Conservation (phyloP, 2,329 filamentous ascomycete species). For the Ophiostoma triangulosporum region DNA sequence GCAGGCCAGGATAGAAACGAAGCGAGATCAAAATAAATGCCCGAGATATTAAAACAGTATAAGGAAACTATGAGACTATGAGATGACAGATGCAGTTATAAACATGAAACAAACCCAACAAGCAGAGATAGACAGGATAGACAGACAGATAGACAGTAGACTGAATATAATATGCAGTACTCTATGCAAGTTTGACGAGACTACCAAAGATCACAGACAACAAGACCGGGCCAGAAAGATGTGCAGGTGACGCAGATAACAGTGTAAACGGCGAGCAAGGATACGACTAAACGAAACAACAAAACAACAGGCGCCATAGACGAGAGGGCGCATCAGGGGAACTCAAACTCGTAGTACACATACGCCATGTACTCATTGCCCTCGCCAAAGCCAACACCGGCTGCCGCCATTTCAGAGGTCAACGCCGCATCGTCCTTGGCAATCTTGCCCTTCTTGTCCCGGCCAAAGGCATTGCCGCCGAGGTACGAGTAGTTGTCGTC, state of each 20-base stretch:
- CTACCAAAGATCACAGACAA: not conserved
- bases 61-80: too few relatives aligned
- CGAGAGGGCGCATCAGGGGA: conserved; percentile 30
- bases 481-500: conserved; percentile 83
- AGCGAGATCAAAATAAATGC: not conserved
- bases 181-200: not conserved
- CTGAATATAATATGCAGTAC: not conserved
- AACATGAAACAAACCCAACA: not conserved
- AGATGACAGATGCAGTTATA: not conserved
- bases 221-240: not conserved
- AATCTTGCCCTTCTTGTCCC: conserved; percentile 85
- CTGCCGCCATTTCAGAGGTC: conserved; percentile 72
- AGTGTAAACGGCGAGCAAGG: not conserved
- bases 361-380: conserved; percentile 85
- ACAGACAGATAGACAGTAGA: too few relatives aligned
- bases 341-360: conserved; percentile 92
- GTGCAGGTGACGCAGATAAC: not conserved
- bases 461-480: conserved; percentile 82
- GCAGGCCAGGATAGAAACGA: not conserved
- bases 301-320: not conserved
- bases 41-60: not conserved
- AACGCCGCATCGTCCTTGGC: conserved; percentile 76
- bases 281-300: not conserved
- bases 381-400: conserved; percentile 52
- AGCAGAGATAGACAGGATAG: not conserved